Evolutionary conservation across 2,329 filamentous ascomycete species (phyloP), one percentile per base, ranked within the genome.

Genomic region (Aspergillus fructus): DNA sequence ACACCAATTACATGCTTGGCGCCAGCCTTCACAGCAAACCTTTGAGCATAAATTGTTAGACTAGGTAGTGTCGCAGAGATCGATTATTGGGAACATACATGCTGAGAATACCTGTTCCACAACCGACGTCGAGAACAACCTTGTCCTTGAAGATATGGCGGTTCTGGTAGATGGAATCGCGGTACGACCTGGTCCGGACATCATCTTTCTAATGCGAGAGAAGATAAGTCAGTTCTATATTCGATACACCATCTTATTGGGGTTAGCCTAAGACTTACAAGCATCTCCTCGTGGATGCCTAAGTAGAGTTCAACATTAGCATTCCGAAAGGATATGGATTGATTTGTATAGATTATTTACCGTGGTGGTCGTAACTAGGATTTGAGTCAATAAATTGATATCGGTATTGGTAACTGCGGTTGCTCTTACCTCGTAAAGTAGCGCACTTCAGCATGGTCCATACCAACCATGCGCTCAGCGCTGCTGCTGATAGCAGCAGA

Each of bases 1-100:
- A 99, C 94, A 69, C 94, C 94, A 66, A 97, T 96, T 66, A 99
- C 94, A 77, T 99, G 94, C 81, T 96, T 97, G 59, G 94, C 94
- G 72, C 94, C 94, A 60, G 94, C 93, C 79, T 89, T 93, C 60
- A 91, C 93, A 55, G 94, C 94, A 76, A 99, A 99, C 93, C 93
- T 97, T 69, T 37, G 23, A 52, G 55, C 49, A 23, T 58, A 57
- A 55, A 55, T 47, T 51, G 55, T 66, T 56, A 65, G 63, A 53
- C 49, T 33, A 30, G 9, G 33, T 15, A 54, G 55, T 55, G 49
- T 45, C 17, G 15, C 17, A 15, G 24, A n/a, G 9, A 49, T 33
- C 23, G 30, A 21, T 11, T 47, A 9, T n/a, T 43, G 43, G 49
- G 17, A 37, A 67, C 71, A 56, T 85, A 97, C 94, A 99, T 97